phyloP scores from a whole-genome alignment of 768 basidiomycete genomes.

The Hortiboletus campestris region DNA sequence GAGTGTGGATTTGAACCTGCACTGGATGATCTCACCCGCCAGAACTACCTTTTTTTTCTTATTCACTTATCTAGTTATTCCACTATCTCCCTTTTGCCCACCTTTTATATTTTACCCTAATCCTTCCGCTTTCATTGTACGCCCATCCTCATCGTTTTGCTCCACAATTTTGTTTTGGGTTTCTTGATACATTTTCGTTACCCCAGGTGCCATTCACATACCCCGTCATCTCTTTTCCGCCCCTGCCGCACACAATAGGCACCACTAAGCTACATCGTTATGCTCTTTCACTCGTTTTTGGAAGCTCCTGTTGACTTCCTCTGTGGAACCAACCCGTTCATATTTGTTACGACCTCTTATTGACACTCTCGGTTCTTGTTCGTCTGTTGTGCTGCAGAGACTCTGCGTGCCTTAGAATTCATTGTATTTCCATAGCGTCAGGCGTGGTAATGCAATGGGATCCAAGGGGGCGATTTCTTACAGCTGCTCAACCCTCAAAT shows the following conservation, averaged over 20 bases:
- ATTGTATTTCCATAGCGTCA: slow-evolving; percentile 21
- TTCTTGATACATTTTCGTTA: slow-evolving; percentile 18
- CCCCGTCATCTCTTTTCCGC: slow-evolving; percentile 14
- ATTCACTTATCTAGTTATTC: slow-evolving; percentile 32
- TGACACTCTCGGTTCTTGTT: slow-evolving; percentile 15
- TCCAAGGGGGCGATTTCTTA: not conserved
- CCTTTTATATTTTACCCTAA: slow-evolving; percentile 26
- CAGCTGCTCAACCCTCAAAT: not conserved
- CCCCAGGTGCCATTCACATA: slow-evolving; percentile 23
- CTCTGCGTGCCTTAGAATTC: slow-evolving; percentile 8
- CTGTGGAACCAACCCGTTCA: slow-evolving; percentile 8
- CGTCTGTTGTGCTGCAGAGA: slow-evolving; percentile 11
- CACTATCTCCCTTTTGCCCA: slow-evolving; percentile 18
- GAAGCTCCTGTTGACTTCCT: slow-evolving; percentile 12
- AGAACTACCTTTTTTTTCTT: slow-evolving; percentile 26
- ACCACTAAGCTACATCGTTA: slow-evolving; percentile 23
- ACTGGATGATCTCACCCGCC: slow-evolving; percentile 21
- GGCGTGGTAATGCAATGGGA: slow-evolving; percentile 2
- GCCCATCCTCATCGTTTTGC: slow-evolving; percentile 20
- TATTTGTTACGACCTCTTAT: slow-evolving; percentile 25
- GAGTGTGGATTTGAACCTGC: slow-evolving; percentile 14
- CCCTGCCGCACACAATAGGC: slow-evolving; percentile 20
- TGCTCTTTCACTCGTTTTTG: slow-evolving; percentile 27
- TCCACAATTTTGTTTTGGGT: slow-evolving; percentile 13
- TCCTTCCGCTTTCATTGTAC: slow-evolving; percentile 21